Conservation (phyloP, 192 early-diverging fungal genomes). For the Backusella sp. region DNA sequence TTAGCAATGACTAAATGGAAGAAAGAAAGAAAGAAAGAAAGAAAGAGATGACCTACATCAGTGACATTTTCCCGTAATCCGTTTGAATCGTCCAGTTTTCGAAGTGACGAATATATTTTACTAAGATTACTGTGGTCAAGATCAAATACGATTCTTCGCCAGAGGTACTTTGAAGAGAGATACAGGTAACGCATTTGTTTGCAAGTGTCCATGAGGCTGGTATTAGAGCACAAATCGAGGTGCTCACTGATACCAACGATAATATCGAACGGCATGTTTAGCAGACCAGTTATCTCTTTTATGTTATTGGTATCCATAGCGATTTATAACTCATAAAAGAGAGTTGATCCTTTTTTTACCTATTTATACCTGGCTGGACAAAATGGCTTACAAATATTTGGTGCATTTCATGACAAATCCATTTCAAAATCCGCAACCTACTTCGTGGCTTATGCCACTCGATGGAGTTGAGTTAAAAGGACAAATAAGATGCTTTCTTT, state of each 20-base stretch:
- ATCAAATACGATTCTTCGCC: constrained; percentile 42
- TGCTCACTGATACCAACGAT: constrained; percentile 36
- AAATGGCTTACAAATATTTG: neutral
- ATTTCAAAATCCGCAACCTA: neutral
- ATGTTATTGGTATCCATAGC: neutral
- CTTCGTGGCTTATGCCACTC: neutral
- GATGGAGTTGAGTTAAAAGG: too few species aligned
- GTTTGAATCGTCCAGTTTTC: constrained; percentile 45
- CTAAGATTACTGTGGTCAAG: constrained; percentile 27
- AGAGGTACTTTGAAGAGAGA: constrained; percentile 38
- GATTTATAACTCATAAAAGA: neutral
- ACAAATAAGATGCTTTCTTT: too few species aligned
- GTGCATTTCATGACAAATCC: constrained; percentile 4
- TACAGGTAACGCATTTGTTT: constrained; percentile 39
- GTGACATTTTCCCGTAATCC: constrained; percentile 35
- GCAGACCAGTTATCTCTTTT: neutral
- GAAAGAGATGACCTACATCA: constrained; percentile 26
- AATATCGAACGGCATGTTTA: constrained; percentile 38
- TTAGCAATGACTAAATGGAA: neutral
- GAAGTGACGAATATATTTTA: constrained; percentile 45
- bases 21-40: too few species aligned
- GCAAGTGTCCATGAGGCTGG: constrained; percentile 46
- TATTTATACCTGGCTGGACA: neutral
- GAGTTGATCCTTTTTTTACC: neutral
- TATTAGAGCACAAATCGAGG: constrained; percentile 46